phyloP scores from a whole-genome alignment of 495 filamentous ascomycete species.

The Hypoxylon lenormandii region DNA sequence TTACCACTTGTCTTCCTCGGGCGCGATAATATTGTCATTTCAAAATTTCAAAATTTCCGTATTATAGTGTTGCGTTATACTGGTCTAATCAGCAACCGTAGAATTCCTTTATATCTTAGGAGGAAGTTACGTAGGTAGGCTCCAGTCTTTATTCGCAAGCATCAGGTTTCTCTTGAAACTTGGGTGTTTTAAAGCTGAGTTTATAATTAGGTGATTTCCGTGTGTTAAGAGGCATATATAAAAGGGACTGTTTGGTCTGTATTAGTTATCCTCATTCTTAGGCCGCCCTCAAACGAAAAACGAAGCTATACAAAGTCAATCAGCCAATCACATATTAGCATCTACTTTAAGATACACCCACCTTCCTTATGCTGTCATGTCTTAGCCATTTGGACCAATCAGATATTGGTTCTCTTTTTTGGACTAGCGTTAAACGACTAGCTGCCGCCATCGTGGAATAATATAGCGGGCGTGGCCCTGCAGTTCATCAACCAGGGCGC shows the following conservation, averaged over 20 bases:
- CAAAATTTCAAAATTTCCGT: too few species aligned
- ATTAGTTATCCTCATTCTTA: background rate
- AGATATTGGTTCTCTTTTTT: conserved; percentile 10
- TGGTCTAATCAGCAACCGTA: too few species aligned
- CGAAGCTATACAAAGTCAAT: background rate
- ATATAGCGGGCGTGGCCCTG: conserved; percentile 3
- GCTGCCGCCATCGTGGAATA: too few species aligned
- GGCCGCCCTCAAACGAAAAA: background rate
- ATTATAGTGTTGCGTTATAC: too few species aligned
- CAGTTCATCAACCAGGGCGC: conserved; percentile 15
- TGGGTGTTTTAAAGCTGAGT: background rate
- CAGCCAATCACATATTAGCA: background rate
- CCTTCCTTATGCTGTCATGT: conserved; percentile 7
- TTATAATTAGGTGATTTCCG: background rate
- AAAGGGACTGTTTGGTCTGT: background rate
- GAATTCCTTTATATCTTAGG: too few species aligned
- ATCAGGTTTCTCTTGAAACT: background rate
- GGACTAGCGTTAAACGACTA: too few species aligned
- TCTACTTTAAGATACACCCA: background rate
- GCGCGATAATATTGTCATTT: too few species aligned
- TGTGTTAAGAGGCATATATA: background rate
- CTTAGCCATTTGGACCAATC: conserved; percentile 7
- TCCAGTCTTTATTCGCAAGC: background rate
- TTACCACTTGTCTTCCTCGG: too few species aligned
- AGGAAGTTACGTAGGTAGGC: background rate